A percentile compares a stretch with the other conserved stretches of the same genome.
Conservation (phyloP, 768 basidiomycete species). For the Epithele typhae region DNA sequence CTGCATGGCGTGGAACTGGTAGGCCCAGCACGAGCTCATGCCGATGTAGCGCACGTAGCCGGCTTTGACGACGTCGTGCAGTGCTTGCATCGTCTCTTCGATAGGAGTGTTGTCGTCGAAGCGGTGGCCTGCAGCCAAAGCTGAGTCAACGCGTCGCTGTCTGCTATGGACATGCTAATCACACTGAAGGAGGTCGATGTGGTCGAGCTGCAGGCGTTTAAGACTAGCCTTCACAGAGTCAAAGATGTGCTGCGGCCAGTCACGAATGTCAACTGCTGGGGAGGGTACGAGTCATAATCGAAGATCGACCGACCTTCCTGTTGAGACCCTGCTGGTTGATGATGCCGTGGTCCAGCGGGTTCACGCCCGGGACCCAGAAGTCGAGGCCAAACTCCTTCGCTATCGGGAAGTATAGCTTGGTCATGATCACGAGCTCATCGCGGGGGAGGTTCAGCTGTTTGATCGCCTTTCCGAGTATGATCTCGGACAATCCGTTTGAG, state of each 20-base stretch:
- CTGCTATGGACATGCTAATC: neutral
- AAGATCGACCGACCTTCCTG: constrained; percentile 23
- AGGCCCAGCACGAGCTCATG: constrained; percentile 35
- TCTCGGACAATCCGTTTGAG: constrained; percentile 37
- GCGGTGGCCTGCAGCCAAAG: constrained; percentile 23
- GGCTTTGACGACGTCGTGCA: constrained; percentile 40
- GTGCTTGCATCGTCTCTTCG: constrained; percentile 39
- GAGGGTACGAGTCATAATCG: neutral
- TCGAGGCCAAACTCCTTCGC: constrained; percentile 4
- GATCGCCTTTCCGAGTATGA: constrained; percentile 43
- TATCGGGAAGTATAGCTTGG: constrained; percentile 31
- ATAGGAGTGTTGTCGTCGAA: constrained; percentile 40
- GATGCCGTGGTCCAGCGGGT: constrained; percentile 25
- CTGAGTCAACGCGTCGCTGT: neutral
- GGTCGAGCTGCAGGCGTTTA: constrained; percentile 65
- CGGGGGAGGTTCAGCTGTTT: constrained; percentile 38
- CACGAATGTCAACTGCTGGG: neutral
- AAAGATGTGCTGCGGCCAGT: constrained; percentile 71
- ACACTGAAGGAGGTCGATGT: constrained; percentile 38
- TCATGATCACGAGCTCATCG: constrained; percentile 41
- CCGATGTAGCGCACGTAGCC: constrained; percentile 42
- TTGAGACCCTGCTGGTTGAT: constrained; percentile 32
- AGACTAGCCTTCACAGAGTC: constrained; percentile 61
- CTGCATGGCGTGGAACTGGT: constrained; percentile 33
- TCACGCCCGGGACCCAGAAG: constrained; percentile 1